Conservation (phyloP, 2,329 filamentous ascomycete genomes). For the Pochonia chlamydosporia region DNA sequence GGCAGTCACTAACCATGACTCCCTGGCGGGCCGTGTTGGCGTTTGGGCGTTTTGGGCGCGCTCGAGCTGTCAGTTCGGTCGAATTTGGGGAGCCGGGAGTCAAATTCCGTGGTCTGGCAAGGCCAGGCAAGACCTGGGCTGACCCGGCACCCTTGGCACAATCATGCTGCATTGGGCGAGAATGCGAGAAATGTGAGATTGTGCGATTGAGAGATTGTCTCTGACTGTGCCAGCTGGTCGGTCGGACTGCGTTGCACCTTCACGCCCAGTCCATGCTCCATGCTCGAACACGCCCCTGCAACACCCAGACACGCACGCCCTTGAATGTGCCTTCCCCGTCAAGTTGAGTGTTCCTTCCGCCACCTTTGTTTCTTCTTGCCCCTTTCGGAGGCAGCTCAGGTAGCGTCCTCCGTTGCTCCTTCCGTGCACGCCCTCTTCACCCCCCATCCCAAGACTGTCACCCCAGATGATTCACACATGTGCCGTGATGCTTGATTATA, state of each 20-base stretch:
- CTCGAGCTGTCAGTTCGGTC: background rate
- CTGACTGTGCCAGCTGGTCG: background rate
- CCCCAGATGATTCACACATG: conserved; percentile 16
- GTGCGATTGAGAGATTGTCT: too few species aligned
- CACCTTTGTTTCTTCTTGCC: background rate
- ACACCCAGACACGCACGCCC: too few species aligned
- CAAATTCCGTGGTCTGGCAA: background rate
- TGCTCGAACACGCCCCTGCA: too few species aligned
- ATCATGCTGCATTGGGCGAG: background rate
- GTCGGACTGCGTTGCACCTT: background rate
- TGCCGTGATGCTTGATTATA: conserved; percentile 16
- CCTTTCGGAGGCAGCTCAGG: conserved; percentile 1
- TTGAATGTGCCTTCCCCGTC: background rate
- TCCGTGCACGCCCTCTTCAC: conserved; percentile 1
- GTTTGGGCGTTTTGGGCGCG: background rate
- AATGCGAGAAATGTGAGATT: background rate
- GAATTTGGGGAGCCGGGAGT: background rate
- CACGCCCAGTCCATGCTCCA: too few species aligned
- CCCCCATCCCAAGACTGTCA: background rate
- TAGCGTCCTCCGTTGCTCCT: background rate
- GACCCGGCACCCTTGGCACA: background rate
- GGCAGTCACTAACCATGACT: too few species aligned
- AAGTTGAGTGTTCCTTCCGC: background rate
- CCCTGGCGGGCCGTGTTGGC: background rate
- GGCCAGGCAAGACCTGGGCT: too few species aligned